Base-by-base conservation (phyloP, 768 basidiomycete species). In the Hygrophorus pudorinus region DNA sequence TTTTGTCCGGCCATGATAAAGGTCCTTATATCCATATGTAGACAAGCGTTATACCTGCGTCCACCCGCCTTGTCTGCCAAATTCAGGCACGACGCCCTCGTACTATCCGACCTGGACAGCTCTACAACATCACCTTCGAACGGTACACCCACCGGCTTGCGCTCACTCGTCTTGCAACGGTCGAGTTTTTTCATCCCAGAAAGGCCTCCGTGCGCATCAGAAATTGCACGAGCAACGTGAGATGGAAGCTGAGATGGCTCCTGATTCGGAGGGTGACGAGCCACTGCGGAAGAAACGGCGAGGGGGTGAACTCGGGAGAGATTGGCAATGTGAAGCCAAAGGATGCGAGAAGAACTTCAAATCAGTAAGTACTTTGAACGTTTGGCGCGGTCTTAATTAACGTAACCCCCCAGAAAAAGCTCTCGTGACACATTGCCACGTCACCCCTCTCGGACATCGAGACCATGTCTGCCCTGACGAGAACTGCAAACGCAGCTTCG, bases 391-490 rank as follows among this genome's bases (percentile, higher is more conserved):
- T n/a, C n/a, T n/a, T n/a, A n/a, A n/a, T n/a, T n/a, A n/a, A n/a
- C n/a, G n/a, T n/a, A n/a, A n/a, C n/a, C n/a, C n/a, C n/a, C n/a
- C 57, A 96, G 91, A 83, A 85, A 82, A 76, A 40, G 82, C 92
- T 1, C 60, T 92, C 21, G 66, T 60, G 5, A 77, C 72, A 0
- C 92, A 96, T 51, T 67, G 67, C 51, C 76, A 80, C 5, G 74
- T 91, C 29, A 73, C 72, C 1, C 92, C 94, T 58, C 70, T 83
- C 1, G 76, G 81, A 5, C 71, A 75, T 35, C 80, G 87, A 27
- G 78, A 87, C 52, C 82, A 85, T 49, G 53, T 68, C 16, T 96
- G 92, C 59, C 65, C 73, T 3, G 62, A 76, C 38, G 60, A 60
- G 20, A 62, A 61, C 12, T 94, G 91, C 60, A 61, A 29, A 17